phyloP scores from a whole-genome alignment of 225 moss, liverwort and hornwort genomes.

The Bryoerythrophyllum caledonicum region DNA sequence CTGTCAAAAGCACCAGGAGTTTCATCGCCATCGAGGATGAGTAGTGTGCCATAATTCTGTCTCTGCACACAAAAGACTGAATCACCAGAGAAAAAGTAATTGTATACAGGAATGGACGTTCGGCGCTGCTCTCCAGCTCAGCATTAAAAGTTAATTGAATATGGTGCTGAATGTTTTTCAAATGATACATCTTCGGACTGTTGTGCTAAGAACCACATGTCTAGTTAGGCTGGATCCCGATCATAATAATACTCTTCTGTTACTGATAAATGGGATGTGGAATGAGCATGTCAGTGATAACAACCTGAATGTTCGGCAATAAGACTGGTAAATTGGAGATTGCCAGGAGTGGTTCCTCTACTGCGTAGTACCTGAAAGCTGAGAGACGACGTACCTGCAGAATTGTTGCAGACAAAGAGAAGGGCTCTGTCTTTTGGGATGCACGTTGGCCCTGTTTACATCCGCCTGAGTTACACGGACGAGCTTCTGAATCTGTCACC shows the following conservation, averaged over 20 bases:
- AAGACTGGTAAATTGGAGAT: background rate
- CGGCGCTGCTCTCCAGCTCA: background rate
- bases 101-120: background rate
- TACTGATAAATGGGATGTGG: background rate
- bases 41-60: background rate
- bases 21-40: background rate
- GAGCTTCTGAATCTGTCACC: background rate
- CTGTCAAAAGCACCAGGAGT: background rate
- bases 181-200: background rate
- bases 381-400: background rate
- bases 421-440: background rate
- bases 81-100: background rate
- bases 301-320: background rate
- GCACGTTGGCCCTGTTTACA: background rate
- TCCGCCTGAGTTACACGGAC: too few species aligned
- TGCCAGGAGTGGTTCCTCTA: background rate
- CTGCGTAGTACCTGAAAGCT: conserved; percentile 2
- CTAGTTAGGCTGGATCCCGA: background rate
- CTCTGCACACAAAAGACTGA: background rate
- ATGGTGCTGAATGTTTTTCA: background rate
- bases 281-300: background rate
- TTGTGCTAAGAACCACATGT: background rate
- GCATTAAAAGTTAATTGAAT: background rate
- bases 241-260: background rate
- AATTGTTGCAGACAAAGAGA: background rate